phyloP scores from a whole-genome alignment of 352 stramenopile genomes.

The Phytophthora kernoviae region DNA sequence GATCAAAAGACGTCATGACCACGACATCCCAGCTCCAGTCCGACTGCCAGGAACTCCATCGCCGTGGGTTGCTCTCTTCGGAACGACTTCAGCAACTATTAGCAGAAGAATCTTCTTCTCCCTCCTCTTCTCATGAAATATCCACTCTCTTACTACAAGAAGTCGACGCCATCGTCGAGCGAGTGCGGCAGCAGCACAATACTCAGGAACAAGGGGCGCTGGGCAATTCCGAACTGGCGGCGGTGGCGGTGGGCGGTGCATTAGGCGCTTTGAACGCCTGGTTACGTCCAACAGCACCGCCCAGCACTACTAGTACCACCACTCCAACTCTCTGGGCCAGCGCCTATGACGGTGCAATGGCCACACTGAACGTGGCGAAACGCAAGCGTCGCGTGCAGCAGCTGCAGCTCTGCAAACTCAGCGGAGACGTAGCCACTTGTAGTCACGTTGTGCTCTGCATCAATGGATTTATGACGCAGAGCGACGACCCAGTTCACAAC shows the following conservation, averaged over 20 bases:
- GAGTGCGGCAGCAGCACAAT: slow-evolving; percentile 58
- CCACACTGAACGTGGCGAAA: slow-evolving; percentile 71
- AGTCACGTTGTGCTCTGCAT: slow-evolving; percentile 79
- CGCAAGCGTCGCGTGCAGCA: slow-evolving; percentile 73
- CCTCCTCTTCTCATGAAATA: slow-evolving; percentile 12
- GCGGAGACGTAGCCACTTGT: slow-evolving; percentile 59
- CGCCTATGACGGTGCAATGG: slow-evolving; percentile 74
- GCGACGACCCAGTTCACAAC: slow-evolving; percentile 63
- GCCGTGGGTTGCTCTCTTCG: slow-evolving; percentile 37
- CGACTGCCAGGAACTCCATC: slow-evolving; percentile 45
- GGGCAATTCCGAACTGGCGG: slow-evolving; percentile 61
- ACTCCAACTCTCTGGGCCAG: slow-evolving; percentile 63
- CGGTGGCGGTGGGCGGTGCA: slow-evolving; percentile 61
- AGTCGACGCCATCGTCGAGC: slow-evolving; percentile 46
- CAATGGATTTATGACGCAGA: slow-evolving; percentile 89
- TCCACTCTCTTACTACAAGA: slow-evolving; percentile 51
- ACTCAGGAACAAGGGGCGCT: slow-evolving; percentile 50
- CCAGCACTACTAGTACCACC: slow-evolving; percentile 4
- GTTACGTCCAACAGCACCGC: slow-evolving; percentile 35
- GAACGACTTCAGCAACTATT: slow-evolving; percentile 35
- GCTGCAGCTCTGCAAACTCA: slow-evolving; percentile 64
- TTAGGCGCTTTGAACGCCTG: slow-evolving; percentile 76
- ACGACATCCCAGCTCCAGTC: slow-evolving; percentile 21
- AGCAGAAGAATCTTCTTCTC: slow-evolving; percentile 12
- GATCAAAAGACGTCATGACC: too few relatives aligned